Percentiles rank a stretch among this genome's conserved stretches.
These are phyloP conservation scores for Fusarium palustre DNA, from an alignment of 2,329 filamentous ascomycete genomes.

Conservation along the genomic window DNA sequence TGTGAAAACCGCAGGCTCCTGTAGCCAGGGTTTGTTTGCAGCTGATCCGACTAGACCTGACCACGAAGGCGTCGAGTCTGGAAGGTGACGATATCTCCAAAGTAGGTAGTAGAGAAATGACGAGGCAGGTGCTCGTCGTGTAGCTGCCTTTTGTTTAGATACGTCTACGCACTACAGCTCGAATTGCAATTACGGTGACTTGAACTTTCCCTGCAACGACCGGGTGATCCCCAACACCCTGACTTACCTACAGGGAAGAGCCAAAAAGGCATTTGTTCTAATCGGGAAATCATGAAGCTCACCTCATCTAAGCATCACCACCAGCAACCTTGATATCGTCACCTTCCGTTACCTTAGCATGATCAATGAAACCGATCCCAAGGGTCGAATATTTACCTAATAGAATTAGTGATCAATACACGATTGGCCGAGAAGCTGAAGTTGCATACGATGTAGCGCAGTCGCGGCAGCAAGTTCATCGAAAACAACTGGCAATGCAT, in stretches of 20 bases:
- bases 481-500: not conserved
- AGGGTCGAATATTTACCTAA: conserved; percentile 18
- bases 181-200: not conserved
- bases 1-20: conserved; percentile 17
- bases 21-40: conserved; percentile 18
- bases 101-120: conserved; percentile 15
- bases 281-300: conserved; percentile 14
- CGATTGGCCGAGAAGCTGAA: conserved; percentile 4
- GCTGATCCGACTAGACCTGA: not conserved
- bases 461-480: not conserved
- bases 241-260: conserved; percentile 10
- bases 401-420: not conserved
- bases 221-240: not conserved
- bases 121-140: not conserved
- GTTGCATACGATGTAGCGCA: not conserved
- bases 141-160: not conserved
- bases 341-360: conserved; percentile 10
- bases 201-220: not conserved
- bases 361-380: conserved; percentile 19
- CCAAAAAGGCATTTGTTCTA: conserved; percentile 3
- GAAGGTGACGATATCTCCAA: conserved; percentile 38
- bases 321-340: conserved; percentile 8
- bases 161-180: not conserved
- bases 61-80: conserved; percentile 26
- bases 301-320: conserved; percentile 23